Conservation (phyloP, 352 stramenopile species). For the Phytophthora capsici region DNA sequence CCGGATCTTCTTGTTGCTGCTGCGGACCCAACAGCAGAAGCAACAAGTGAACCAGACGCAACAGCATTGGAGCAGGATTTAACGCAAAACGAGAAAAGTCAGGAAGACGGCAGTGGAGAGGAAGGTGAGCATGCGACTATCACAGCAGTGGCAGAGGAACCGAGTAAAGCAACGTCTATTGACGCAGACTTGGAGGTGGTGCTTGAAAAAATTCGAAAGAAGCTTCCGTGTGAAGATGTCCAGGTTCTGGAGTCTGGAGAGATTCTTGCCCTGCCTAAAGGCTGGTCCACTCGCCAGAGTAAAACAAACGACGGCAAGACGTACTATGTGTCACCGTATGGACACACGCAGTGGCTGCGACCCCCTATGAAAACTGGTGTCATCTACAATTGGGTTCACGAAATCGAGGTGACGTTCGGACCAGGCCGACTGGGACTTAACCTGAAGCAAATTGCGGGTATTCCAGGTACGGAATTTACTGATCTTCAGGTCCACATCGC, state of each 20-base stretch:
- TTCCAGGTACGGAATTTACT: conserved; percentile 73
- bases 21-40: conserved; percentile 12
- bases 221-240: conserved; percentile 66
- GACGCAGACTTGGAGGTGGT: conserved; percentile 73
- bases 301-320: conserved; percentile 86
- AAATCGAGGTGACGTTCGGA: conserved; percentile 87
- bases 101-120: not conserved
- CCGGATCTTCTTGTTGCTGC: conserved; percentile 22
- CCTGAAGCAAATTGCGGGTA: conserved; percentile 80
- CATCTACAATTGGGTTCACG: conserved; percentile 82
- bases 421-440: conserved; percentile 81
- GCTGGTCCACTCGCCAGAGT: conserved; percentile 80
- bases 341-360: conserved; percentile 84
- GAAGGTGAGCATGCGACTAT: conserved; percentile 56
- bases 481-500: conserved; percentile 82
- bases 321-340: conserved; percentile 88
- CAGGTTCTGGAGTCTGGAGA: conserved; percentile 75
- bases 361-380: conserved; percentile 79
- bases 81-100: conserved; percentile 17
- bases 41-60: conserved; percentile 8
- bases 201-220: conserved; percentile 64
- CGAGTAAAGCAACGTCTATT: conserved; percentile 37
- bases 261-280: conserved; percentile 77
- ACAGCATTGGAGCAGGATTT: conserved; percentile 23
- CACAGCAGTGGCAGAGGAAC: conserved; percentile 47